These are phyloP conservation scores for Cyclaneusma minus DNA, from an alignment of 2,329 filamentous ascomycete genomes.

Conservation along the genomic window DNA sequence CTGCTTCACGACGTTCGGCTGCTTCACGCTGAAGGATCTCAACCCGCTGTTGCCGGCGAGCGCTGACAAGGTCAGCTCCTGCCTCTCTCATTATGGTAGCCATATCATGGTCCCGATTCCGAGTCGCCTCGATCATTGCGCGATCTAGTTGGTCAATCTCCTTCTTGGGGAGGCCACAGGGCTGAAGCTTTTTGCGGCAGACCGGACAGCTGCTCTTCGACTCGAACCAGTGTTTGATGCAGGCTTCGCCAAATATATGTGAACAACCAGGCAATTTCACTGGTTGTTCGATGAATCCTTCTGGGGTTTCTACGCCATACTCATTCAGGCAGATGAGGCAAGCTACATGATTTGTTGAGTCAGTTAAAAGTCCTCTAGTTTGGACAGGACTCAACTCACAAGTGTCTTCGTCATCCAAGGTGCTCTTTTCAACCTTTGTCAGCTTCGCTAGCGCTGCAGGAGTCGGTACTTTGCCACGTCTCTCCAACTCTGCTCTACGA, in stretches of 20 bases:
- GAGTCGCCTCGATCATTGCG: no score
- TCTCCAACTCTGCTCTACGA: neutral
- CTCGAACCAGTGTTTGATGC: slow-evolving; percentile 50
- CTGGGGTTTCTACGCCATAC: slow-evolving; percentile 38
- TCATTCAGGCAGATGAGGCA: slow-evolving; percentile 53
- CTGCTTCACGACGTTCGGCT: no score
- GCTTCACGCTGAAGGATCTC: no score
- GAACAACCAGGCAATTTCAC: slow-evolving; percentile 45
- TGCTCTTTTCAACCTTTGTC: slow-evolving; percentile 12
- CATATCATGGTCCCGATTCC: no score
- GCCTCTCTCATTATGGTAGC: no score
- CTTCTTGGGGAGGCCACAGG: no score
- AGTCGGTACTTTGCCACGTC: neutral
- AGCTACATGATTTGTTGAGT: slow-evolving; percentile 24
- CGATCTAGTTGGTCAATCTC: no score
- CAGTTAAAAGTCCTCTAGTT: no score
- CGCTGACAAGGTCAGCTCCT: no score
- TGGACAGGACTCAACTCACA: slow-evolving; percentile 13
- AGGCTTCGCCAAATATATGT: slow-evolving; percentile 47
- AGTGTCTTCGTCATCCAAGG: slow-evolving; percentile 12
- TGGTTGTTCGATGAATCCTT: slow-evolving; percentile 39
- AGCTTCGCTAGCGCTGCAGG: slow-evolving; percentile 12
- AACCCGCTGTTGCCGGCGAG: no score
- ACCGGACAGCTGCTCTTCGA: slow-evolving; percentile 49
- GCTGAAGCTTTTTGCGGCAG: slow-evolving; percentile 45